phyloP scores from a whole-genome alignment of 108 stramenopile genomes.

The Conticribra guillardii region DNA sequence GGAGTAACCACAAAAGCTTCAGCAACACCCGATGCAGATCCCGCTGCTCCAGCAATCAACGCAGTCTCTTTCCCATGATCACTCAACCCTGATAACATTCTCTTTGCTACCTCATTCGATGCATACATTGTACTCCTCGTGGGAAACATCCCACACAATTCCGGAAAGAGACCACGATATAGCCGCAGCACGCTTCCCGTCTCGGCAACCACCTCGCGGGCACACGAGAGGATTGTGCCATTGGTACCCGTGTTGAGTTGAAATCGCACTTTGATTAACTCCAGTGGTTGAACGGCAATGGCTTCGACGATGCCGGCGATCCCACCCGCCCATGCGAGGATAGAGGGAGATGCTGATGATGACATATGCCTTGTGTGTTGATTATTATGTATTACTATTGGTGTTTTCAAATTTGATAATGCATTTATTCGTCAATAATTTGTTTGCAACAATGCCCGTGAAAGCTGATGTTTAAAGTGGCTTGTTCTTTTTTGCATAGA shows the following conservation, averaged over 20 bases:
- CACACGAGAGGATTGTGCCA: not conserved
- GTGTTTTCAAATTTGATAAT: no score
- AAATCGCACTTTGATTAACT: slow-evolving; percentile 30
- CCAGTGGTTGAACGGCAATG: slow-evolving; percentile 9
- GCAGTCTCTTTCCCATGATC: slow-evolving; percentile 6
- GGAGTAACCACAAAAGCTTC: slow-evolving; percentile 17
- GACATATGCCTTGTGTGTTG: no score
- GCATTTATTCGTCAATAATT: no score
- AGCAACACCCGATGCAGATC: slow-evolving; percentile 15
- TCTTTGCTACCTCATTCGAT: slow-evolving; percentile 21
- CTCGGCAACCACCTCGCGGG: slow-evolving; percentile 14
- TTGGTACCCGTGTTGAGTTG: slow-evolving; percentile 24
- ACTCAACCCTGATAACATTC: slow-evolving; percentile 5
- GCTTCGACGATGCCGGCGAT: slow-evolving; percentile 29
- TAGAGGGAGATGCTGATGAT: slow-evolving; percentile 14
- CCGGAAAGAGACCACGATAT: slow-evolving; percentile 24
- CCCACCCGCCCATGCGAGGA: slow-evolving; percentile 24
- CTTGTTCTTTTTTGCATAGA: no score
- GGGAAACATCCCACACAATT: slow-evolving; percentile 26
- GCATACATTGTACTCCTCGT: slow-evolving; percentile 31
- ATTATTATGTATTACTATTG: no score
- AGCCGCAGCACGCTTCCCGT: slow-evolving; percentile 10
- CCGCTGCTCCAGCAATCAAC: slow-evolving; percentile 10
- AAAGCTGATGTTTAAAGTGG: no score
- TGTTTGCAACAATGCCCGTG: no score